Percentiles rank a stretch among this genome's conserved stretches.
Evolutionary conservation across 257 asterid genomes (phyloP).

Genomic region (Jacaranda mimosifolia): DNA sequence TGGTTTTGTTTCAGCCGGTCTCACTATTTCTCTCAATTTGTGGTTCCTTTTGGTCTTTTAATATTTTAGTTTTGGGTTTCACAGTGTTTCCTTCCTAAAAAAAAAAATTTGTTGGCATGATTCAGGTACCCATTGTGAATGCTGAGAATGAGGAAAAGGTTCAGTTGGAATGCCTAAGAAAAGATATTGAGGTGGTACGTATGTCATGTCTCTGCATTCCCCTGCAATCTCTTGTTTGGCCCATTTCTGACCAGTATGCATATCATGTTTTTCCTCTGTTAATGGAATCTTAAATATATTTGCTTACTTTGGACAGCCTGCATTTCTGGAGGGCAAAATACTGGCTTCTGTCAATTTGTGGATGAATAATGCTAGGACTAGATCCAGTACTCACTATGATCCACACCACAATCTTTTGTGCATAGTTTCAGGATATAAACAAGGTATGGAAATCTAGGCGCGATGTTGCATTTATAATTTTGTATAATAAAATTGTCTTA

Average conservation of each 20-base stretch:
- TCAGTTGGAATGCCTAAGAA: constrained; percentile 76
- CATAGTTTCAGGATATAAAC: constrained; percentile 75
- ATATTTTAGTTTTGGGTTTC: constrained; percentile 15
- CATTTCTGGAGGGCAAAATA: constrained; percentile 68
- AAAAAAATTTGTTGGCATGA: constrained; percentile 26
- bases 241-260: constrained; percentile 4
- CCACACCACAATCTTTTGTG: constrained; percentile 93
- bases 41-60: not conserved
- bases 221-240: constrained; percentile 10
- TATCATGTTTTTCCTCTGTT: constrained; percentile 28
- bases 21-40: not conserved
- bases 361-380: constrained; percentile 83
- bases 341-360: constrained; percentile 86
- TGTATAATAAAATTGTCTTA: constrained; percentile 11
- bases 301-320: constrained; percentile 64
- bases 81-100: not conserved
- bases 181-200: constrained; percentile 73
- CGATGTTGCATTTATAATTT: constrained; percentile 11
- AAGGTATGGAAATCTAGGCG: constrained; percentile 56
- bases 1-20: constrained; percentile 20
- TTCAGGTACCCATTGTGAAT: constrained; percentile 79
- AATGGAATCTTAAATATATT: constrained; percentile 24
- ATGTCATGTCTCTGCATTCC: constrained; percentile 37
- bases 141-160: constrained; percentile 74
- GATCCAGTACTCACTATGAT: constrained; percentile 96